Conservation (phyloP, 768 basidiomycete genomes). For the Lanmaoa pseudosensibilis region DNA sequence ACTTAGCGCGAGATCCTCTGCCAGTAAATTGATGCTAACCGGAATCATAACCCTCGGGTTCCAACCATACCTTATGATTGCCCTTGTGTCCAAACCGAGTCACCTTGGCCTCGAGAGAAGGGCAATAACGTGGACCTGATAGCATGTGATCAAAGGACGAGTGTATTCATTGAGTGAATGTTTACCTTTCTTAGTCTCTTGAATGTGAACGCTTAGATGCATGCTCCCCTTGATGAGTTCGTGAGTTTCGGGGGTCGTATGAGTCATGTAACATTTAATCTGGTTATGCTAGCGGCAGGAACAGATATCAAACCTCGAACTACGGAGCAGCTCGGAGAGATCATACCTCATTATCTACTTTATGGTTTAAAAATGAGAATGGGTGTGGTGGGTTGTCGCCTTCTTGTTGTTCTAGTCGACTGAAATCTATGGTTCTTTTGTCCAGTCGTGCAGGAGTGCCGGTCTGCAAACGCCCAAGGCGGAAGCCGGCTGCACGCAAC, state of each 20-base stretch:
- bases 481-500: slow-evolving; percentile 72
- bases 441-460: slow-evolving; percentile 84
- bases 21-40: slow-evolving; percentile 41
- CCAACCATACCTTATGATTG: slow-evolving; percentile 80
- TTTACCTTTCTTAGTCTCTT: slow-evolving; percentile 82
- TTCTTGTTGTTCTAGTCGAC: slow-evolving; percentile 56
- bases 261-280: slow-evolving; percentile 68
- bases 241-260: slow-evolving; percentile 73
- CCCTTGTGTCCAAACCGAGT: slow-evolving; percentile 72
- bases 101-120: slow-evolving; percentile 86
- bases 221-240: slow-evolving; percentile 72
- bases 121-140: slow-evolving; percentile 87
- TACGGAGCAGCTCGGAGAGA: neutral
- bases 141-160: neutral
- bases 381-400: slow-evolving; percentile 67
- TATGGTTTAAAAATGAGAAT: slow-evolving; percentile 73
- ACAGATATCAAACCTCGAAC: neutral
- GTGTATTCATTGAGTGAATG: neutral
- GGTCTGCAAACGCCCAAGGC: slow-evolving; percentile 80
- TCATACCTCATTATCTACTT: slow-evolving; percentile 68
- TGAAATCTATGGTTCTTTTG: slow-evolving; percentile 68
- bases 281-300: slow-evolving; percentile 59
- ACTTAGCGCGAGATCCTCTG: neutral
- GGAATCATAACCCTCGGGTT: slow-evolving; percentile 90
- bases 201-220: slow-evolving; percentile 79